These are phyloP conservation scores for Coriolopsis trogii DNA, from an alignment of 1,284 basidiomycete species.

Conservation along the genomic window DNA sequence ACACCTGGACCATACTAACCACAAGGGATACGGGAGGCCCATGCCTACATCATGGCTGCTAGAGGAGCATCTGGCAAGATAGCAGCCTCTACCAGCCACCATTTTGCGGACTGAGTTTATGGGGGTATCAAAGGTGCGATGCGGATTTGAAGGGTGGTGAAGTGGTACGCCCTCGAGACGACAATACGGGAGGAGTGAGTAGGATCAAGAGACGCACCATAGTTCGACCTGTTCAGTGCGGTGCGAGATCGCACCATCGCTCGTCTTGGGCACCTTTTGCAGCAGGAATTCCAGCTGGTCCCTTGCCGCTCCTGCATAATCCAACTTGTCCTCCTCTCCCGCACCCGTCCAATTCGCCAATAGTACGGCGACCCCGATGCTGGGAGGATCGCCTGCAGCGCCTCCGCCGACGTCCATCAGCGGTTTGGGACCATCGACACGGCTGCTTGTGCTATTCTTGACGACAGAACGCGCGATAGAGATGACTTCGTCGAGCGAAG, in stretches of 20 bases:
- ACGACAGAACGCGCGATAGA: conserved; percentile 61
- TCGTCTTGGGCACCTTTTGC: conserved; percentile 64
- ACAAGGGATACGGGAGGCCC: no score
- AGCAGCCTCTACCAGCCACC: no score
- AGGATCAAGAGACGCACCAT: no score
- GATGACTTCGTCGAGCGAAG: conserved; percentile 56
- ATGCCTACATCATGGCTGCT: no score
- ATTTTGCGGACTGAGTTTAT: no score
- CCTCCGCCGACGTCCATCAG: conserved; percentile 53
- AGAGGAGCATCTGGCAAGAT: no score
- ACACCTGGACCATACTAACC: no score
- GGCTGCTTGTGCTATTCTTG: conserved; percentile 41
- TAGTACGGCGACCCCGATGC: conserved; percentile 79
- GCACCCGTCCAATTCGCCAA: conserved; percentile 75
- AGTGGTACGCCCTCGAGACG: no score
- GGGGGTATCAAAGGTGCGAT: no score
- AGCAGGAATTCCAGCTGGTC: conserved; percentile 77
- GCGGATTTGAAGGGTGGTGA: no score
- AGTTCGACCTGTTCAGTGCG: conserved; percentile 42
- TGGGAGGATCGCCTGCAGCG: conserved; percentile 81
- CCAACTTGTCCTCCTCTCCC: conserved; percentile 37
- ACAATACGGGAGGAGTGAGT: no score
- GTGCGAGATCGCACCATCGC: conserved; percentile 84
- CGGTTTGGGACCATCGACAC: conserved; percentile 50
- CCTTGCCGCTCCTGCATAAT: conserved; percentile 70